Evolutionary conservation across 2,329 filamentous ascomycete species (phyloP).

Genomic region (Exophiala phaeomuriformis): DNA sequence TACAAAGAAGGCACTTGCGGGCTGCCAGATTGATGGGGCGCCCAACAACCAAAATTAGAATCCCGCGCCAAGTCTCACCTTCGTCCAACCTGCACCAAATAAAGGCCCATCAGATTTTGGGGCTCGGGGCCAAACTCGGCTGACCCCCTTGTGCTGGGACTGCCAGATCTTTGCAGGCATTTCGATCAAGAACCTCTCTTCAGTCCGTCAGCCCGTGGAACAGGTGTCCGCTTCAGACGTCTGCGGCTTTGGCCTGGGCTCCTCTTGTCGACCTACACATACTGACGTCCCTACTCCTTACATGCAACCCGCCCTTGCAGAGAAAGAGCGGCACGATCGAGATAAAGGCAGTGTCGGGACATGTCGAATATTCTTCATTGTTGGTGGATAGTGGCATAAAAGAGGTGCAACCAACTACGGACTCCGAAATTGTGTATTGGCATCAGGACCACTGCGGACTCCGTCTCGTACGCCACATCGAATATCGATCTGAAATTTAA

Average conservation of each 20-base stretch:
- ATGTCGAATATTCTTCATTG: no score
- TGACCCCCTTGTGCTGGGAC: not conserved
- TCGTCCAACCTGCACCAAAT: not conserved
- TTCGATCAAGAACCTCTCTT: no score
- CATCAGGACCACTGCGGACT: conserved; percentile 15
- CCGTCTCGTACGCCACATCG: conserved; percentile 11
- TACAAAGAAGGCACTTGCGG: not conserved
- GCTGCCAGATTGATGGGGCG: conserved; percentile 1
- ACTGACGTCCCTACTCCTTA: no score
- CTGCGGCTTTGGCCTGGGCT: no score
- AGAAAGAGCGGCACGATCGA: no score
- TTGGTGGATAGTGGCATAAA: not conserved
- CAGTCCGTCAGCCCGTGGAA: no score
- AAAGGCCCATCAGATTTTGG: not conserved
- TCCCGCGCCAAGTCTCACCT: not conserved
- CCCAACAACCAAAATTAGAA: conserved; percentile 2
- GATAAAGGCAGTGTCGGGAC: no score
- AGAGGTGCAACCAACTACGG: conserved; percentile 12
- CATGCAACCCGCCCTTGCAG: no score
- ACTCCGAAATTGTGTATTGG: conserved; percentile 21
- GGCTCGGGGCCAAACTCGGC: not conserved
- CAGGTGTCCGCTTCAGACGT: no score
- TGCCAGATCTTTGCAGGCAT: not conserved
- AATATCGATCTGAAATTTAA: conserved; percentile 9
- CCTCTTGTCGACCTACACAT: no score